Conservation (phyloP, 179 eudicot genomes). For the Amaranthus tricolor region DNA sequence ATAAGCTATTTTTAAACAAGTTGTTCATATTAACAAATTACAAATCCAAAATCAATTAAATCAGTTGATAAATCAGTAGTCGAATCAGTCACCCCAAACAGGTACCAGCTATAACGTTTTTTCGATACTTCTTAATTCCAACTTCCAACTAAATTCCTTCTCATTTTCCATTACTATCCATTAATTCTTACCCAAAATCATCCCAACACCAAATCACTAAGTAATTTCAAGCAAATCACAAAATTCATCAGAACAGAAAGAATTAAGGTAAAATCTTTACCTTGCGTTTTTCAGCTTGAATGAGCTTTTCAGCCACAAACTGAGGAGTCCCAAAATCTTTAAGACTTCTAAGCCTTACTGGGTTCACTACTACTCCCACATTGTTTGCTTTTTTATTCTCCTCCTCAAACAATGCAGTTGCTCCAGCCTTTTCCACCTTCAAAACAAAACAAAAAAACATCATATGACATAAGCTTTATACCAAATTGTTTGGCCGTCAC, state of each 20-base stretch:
- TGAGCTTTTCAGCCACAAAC: conserved; percentile 78
- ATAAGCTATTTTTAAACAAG: too few relatives aligned
- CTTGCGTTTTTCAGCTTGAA: conserved; percentile 88
- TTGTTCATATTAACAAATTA: too few relatives aligned
- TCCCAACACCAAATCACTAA: background rate
- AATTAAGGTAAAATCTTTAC: conserved; percentile 24
- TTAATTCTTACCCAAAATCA: background rate
- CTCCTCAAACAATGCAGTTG: conserved; percentile 80
- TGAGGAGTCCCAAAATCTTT: conserved; percentile 74
- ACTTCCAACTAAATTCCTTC: background rate
- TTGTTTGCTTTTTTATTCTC: conserved; percentile 60
- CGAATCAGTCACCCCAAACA: too few relatives aligned
- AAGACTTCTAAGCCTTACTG: conserved; percentile 62
- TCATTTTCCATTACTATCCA: too few relatives aligned
- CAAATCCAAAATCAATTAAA: too few relatives aligned
- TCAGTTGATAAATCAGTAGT: too few relatives aligned
- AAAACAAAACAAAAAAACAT: background rate
- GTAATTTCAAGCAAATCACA: too few relatives aligned
- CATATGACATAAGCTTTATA: conserved; percentile 10
- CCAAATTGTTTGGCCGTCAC: background rate
- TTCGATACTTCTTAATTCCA: too few relatives aligned
- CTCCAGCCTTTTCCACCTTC: conserved; percentile 93
- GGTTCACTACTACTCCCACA: conserved; percentile 79
- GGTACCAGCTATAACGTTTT: too few relatives aligned
- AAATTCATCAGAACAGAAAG: background rate